Conservation (phyloP, 306 rosid genomes). For the Quercus cerris region DNA sequence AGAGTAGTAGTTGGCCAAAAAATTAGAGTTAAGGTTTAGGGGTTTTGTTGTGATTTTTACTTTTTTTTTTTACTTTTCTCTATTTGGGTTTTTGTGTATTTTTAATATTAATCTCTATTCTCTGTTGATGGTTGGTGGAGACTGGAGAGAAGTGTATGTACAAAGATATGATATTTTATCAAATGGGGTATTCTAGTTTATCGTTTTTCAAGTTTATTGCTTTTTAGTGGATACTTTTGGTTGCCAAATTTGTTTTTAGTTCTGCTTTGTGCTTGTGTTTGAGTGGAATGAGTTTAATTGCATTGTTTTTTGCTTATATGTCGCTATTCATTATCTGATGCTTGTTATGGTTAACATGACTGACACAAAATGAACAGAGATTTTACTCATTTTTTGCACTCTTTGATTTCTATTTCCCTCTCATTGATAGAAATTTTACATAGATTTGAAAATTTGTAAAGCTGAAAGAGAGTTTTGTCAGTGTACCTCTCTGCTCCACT, state of each 20-base stretch:
- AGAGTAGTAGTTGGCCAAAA: neutral
- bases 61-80: neutral
- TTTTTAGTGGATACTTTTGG: neutral
- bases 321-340: neutral
- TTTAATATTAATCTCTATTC: conserved; percentile 21
- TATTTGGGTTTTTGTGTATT: neutral
- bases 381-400: neutral
- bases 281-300: neutral
- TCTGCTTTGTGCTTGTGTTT: conserved; percentile 2
- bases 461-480: neutral
- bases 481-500: neutral
- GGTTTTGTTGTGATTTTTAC: conserved; percentile 29
- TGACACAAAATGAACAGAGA: neutral
- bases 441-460: conserved; percentile 2
- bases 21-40: conserved; percentile 27
- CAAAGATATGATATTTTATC: conserved; percentile 48
- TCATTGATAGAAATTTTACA: neutral
- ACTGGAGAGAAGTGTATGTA: conserved; percentile 46
- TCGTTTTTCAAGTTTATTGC: neutral
- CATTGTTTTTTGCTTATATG: neutral
- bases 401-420: neutral
- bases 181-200: conserved; percentile 37
- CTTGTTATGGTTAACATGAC: neutral
- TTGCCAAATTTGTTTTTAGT: conserved; percentile 23
- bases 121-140: conserved; percentile 25